Evolutionary conservation across 2,329 filamentous ascomycete genomes (phyloP), one percentile per base, ranked within the genome.

Genomic region (Ophiosphaerella herpotricha): DNA sequence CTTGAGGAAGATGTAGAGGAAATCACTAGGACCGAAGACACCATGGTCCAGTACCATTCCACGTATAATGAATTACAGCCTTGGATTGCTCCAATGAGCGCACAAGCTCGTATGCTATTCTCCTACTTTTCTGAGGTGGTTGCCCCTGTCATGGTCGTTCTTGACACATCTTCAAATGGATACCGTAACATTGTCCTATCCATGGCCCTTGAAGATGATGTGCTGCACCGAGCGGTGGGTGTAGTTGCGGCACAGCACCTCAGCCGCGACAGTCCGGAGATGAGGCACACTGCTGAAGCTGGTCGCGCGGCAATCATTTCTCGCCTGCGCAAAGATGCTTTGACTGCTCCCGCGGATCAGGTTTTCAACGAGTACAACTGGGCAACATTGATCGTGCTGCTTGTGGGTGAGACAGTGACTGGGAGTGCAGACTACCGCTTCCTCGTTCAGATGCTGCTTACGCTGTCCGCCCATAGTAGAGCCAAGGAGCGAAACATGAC

Each of bases 331-430:
- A 54, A 55, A 1, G 68, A 74, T 34, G 70, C 72, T 0, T 57
- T 72, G 1, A 54, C 58, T 12, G 57, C 62, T 1, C 57, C 61
- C 2, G 60, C 64, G 0, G 54, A 65, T 7, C 50, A 48, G n/a
- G 61, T 75, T 0, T 75, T 76, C 52, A 74, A 66, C 29, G 63
- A 68, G 0, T 74, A 65, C 9, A 75, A 69, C 2, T 66, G 74
- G 54, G 71, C 72, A 0, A 76, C 73, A 0, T 58, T 77, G 9
- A 53, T 76, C 1, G 67, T 77, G 0, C 61, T 77, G 1, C 54
- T 77, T 0, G 74, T 77, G 0, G 75, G 75, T 0, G 75, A 77
- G 12, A 76, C 74, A 0, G 74, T 77, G 6, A 77, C 74, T 0
- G 74, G 73, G 1, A 72, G 73, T 3, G 64, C 63, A 16, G 75